Base-by-base conservation (phyloP, 208 protist species). In the Acanthamoeba lenticulata region DNA sequence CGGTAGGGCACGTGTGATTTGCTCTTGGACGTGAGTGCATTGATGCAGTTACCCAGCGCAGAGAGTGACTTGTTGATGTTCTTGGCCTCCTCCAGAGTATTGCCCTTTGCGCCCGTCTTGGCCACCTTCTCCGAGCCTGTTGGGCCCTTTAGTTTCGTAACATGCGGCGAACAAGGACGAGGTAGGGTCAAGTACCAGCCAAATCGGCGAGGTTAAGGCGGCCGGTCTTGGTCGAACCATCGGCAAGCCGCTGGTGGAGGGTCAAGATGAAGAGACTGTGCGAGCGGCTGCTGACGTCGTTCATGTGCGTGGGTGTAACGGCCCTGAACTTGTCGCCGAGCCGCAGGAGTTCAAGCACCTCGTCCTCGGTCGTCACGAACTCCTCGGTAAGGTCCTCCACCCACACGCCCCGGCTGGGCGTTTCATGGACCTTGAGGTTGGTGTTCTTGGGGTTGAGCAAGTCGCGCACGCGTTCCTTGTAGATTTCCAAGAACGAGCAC, bases 391-490 rank as follows among this genome's bases (percentile, higher is more conserved):
- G 97, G 62, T 97, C 97, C 27, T 98, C 98, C 1, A 99, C 96
- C 95, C 98, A 99, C 69, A 99, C 98, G 57, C 97, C 98, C 81
- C 98, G 98, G 72, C 17, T 92, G 74, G 98, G 98, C 88, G 98
- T 96, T 88, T 98, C 98, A 32, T 97, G 97, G 24, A 99, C 96
- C 47, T 96, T 96, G 49, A 99, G 96, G 88, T 98, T 97, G 57
- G 52, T 83, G 24, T 96, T 96, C 90, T 98, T 97, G 21, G 97
- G 92, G 45, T 96, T 95, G 4, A 99, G 96, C 52, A 99, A 94
- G 95, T 99, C 99, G 3, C 98, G 95, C 40, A 99, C 98, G 94
- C 97, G 97, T 62, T 99, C 99, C 98, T 99, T 99, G 96, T 99
- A 99, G 67, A 99, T 98, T 95, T 99, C 99, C 32, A 99, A 96